Evolutionary conservation across 116 monocot genomes (phyloP).

Genomic region (Iris pallida): DNA sequence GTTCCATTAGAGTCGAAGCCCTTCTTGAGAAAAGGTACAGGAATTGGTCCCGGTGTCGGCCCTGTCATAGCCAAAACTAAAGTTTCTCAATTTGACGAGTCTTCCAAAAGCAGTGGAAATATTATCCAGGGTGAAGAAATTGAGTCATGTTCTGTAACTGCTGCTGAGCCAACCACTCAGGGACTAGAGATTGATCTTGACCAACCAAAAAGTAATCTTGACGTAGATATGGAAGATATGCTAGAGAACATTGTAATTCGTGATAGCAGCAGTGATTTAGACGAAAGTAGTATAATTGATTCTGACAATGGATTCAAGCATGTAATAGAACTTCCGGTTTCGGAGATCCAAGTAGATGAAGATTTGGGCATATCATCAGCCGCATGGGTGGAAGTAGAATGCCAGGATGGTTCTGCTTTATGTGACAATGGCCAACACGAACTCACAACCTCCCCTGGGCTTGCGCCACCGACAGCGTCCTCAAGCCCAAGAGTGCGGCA

Average conservation of each 20-base stretch:
- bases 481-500: slow-evolving; percentile 72
- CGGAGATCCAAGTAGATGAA: slow-evolving; percentile 43
- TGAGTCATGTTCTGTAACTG: slow-evolving; percentile 16
- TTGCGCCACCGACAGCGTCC: slow-evolving; percentile 22
- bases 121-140: slow-evolving; percentile 31
- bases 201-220: slow-evolving; percentile 30
- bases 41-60: slow-evolving; percentile 24
- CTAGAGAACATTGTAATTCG: slow-evolving; percentile 18
- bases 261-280: slow-evolving; percentile 30
- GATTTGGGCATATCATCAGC: slow-evolving; percentile 74
- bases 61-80: slow-evolving; percentile 33
- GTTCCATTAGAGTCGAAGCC: slow-evolving; percentile 85
- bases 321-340: slow-evolving; percentile 25
- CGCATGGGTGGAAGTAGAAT: slow-evolving; percentile 85
- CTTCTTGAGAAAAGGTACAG: slow-evolving; percentile 55
- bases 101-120: slow-evolving; percentile 35
- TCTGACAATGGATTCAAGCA: slow-evolving; percentile 11
- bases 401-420: slow-evolving; percentile 29
- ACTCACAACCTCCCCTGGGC: slow-evolving; percentile 21
- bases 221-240: slow-evolving; percentile 28
- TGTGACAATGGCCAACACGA: slow-evolving; percentile 29
- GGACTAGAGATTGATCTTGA: slow-evolving; percentile 28
- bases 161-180: slow-evolving; percentile 17
- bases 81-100: slow-evolving; percentile 28
- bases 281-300: slow-evolving; percentile 16